Percentiles rank a stretch among this genome's conserved stretches.
Evolutionary conservation across 768 basidiomycete species (phyloP).

Genomic region (Lactarius trivialis): DNA sequence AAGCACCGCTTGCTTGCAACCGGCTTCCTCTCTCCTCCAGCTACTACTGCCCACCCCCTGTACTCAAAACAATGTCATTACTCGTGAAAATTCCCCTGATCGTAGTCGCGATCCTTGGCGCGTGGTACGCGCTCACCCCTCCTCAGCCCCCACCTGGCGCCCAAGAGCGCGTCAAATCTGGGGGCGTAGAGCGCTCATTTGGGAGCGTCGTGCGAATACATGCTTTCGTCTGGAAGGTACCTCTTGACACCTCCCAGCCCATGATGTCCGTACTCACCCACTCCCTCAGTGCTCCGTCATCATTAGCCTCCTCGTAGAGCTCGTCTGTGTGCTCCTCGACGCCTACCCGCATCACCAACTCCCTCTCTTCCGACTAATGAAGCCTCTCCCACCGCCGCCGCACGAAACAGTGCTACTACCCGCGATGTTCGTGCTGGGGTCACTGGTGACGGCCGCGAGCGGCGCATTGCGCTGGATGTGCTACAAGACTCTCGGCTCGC

Average conservation of each 20-base stretch:
- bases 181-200: conserved; percentile 19
- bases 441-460: conserved; percentile 8
- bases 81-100: conserved; percentile 14
- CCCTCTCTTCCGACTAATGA: background rate
- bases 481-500: conserved; percentile 19
- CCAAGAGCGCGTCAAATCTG: conserved; percentile 10
- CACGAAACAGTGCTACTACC: background rate
- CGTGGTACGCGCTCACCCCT: conserved; percentile 21
- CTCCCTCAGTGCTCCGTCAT: conserved; percentile 11
- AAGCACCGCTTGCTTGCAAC: background rate
- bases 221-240: conserved; percentile 21
- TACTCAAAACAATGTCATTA: conserved; percentile 5
- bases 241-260: background rate
- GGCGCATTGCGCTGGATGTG: conserved; percentile 14
- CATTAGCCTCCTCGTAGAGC: conserved; percentile 8
- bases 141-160: conserved; percentile 16
- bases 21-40: background rate
- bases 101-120: background rate
- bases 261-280: background rate
- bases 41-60: background rate
- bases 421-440: conserved; percentile 11
- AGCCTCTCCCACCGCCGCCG: background rate
- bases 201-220: conserved; percentile 18
- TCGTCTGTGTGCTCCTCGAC: conserved; percentile 1
- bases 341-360: background rate